These are phyloP conservation scores for Rutstroemia sp. DNA, from an alignment of 2,329 filamentous ascomycete species.

Conservation along the genomic window DNA sequence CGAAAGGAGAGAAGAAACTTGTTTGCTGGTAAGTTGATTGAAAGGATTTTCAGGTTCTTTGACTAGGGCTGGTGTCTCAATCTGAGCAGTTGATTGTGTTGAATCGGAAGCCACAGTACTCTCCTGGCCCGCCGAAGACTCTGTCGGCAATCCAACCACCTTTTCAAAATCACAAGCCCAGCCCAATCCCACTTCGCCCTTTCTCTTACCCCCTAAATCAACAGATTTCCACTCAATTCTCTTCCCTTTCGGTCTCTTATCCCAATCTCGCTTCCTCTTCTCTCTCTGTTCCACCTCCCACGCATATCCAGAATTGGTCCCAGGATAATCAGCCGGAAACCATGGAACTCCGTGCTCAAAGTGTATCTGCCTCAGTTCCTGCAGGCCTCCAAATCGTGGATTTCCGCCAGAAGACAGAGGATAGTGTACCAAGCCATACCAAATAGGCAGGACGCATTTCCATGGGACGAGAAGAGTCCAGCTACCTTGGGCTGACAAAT, in stretches of 20 bases:
- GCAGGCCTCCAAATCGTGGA: conserved; percentile 72
- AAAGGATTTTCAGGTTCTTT: conserved; percentile 9
- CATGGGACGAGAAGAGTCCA: conserved; percentile 87
- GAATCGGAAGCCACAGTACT: background rate
- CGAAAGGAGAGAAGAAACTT: conserved; percentile 21
- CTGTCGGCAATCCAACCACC: conserved; percentile 11
- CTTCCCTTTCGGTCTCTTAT: conserved; percentile 73
- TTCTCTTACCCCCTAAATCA: conserved; percentile 63
- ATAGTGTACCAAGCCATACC: conserved; percentile 79
- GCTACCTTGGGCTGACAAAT: conserved; percentile 50
- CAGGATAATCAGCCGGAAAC: conserved; percentile 82
- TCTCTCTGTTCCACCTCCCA: conserved; percentile 67
- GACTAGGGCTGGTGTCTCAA: background rate
- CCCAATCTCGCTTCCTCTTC: conserved; percentile 59
- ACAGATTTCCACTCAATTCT: conserved; percentile 67
- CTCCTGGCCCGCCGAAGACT: background rate
- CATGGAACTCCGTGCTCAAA: conserved; percentile 74
- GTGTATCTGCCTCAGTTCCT: conserved; percentile 70
- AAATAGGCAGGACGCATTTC: conserved; percentile 79
- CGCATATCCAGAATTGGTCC: conserved; percentile 66
- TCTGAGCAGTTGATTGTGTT: background rate
- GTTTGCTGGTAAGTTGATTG: conserved; percentile 14
- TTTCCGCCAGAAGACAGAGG: conserved; percentile 74
- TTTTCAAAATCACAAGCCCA: conserved; percentile 78
- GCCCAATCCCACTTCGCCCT: conserved; percentile 75